Conservation (phyloP, 768 basidiomycete genomes). For the Mycena latifolia region DNA sequence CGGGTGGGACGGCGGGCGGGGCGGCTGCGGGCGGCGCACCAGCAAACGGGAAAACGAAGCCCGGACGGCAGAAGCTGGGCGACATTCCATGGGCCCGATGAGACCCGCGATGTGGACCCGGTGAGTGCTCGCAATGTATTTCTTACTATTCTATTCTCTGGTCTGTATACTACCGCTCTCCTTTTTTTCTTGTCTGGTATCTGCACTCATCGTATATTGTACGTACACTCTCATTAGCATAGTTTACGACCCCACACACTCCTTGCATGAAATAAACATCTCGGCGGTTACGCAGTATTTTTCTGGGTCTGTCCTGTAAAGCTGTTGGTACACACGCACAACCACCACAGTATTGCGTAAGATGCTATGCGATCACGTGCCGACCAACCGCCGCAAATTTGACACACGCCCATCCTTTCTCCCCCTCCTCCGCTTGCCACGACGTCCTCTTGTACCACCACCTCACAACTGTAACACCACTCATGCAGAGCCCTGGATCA, state of each 20-base stretch:
- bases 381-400: not conserved
- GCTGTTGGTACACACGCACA: no score
- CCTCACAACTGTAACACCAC: not conserved
- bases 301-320: no score
- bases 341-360: no score
- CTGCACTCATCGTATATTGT: constrained; percentile 36
- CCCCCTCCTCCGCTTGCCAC: not conserved
- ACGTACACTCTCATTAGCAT: constrained; percentile 35
- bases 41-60: constrained; percentile 49
- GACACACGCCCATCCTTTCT: not conserved
- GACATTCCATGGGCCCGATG: constrained; percentile 68
- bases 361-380: constrained; percentile 17
- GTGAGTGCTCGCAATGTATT: constrained; percentile 24
- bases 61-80: constrained; percentile 66
- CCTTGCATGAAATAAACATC: constrained; percentile 24
- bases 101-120: constrained; percentile 6
- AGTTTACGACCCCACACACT: constrained; percentile 20
- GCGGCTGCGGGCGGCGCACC: constrained; percentile 36
- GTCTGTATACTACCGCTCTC: constrained; percentile 36
- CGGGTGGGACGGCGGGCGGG: constrained; percentile 12
- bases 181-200: constrained; percentile 9
- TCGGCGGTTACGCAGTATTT: not conserved
- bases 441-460: not conserved
- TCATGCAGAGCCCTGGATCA: constrained; percentile 32
- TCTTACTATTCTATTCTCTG: constrained; percentile 23